Base-by-base conservation (phyloP, 2,329 filamentous ascomycete genomes). In the Emmonsiellopsis sp. region DNA sequence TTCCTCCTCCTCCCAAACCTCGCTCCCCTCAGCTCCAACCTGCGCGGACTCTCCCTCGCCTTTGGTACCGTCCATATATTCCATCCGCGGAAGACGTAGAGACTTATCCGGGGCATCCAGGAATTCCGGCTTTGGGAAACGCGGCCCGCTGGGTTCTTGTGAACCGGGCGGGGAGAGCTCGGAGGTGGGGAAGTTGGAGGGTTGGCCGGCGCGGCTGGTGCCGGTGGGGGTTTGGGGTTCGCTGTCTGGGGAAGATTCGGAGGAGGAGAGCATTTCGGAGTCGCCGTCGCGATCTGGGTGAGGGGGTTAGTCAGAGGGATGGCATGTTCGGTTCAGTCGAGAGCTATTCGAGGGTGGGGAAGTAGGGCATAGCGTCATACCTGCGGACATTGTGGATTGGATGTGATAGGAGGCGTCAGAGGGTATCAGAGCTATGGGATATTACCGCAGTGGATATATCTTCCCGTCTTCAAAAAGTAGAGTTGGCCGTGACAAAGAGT, bases 111-210 rank as follows among this genome's bases (percentile, higher is more conserved):
- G 20, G 3, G 16, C 7, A n/a, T 49, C 38, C 30, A 16, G 5
- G 26, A 31, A 16, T 26, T 34, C 16, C 31, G 35, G 31, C 48
- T 38, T 49, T 8, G 35, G 20, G 46, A 38, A 48, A 15, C 50
- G 15, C 44, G 54, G 52, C 15, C 52, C 54, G 34, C 57, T 49
- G n/a, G 57, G 61, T 32, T 63, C 65, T 61, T 81, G 78, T 1
- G 78, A 80, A 52, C 76, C 75, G 26, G 79, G 78, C 37, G 79
- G 79, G 8, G 78, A 80, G 52, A 80, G 73, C 55, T 80, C 76
- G n/a, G 70, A 69, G 59, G n/a, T 13, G 31, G 42, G 37, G 51
- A 62, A 63, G 55, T 61, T 57, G 60, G 62, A 58, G 55, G 41
- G 42, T 32, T 54, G 20, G 55, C 56, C 34, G 60, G 57, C 54